Evolutionary conservation across 2,329 filamentous ascomycete genomes (phyloP).

Genomic region (Fusarium drepaniforme): DNA sequence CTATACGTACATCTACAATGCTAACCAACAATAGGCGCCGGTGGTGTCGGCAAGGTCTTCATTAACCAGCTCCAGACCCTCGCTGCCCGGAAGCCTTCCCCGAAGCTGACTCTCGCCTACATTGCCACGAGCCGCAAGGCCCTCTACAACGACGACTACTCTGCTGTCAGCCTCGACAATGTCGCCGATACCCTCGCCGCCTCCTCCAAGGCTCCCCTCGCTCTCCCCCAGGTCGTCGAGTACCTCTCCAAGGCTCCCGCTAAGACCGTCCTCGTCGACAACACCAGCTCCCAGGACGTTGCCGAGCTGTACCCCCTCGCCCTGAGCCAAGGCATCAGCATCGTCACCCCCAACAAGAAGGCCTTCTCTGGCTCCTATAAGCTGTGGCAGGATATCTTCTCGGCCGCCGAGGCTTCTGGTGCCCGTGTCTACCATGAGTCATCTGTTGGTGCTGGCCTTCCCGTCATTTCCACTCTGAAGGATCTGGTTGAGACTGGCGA

Average conservation of each 20-base stretch:
- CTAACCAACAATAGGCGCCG: constrained; percentile 73
- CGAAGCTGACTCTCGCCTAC: constrained; percentile 83
- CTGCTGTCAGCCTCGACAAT: constrained; percentile 71
- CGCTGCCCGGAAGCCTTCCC: constrained; percentile 73
- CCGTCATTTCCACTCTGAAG: constrained; percentile 92
- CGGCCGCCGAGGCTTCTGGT: constrained; percentile 74
- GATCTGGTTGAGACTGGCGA: constrained; percentile 97
- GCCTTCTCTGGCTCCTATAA: constrained; percentile 86
- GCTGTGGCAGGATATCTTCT: constrained; percentile 91
- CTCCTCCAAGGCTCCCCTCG: constrained; percentile 73
- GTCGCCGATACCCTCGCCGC: constrained; percentile 72
- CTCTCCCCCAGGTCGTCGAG: constrained; percentile 77
- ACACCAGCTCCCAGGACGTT: constrained; percentile 91
- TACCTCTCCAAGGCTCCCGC: constrained; percentile 84
- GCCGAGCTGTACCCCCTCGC: constrained; percentile 87
- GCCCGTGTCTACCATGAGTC: constrained; percentile 96
- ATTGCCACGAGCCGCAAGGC: constrained; percentile 89
- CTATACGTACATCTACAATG: not conserved
- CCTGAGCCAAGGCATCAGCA: constrained; percentile 83
- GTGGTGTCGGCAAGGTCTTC: constrained; percentile 94
- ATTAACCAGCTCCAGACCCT: constrained; percentile 82
- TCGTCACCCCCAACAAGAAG: constrained; percentile 99
- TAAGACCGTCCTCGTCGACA: constrained; percentile 90
- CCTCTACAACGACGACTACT: constrained; percentile 80
- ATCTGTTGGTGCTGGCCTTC: constrained; percentile 92